Evolutionary conservation across 1,284 basidiomycete genomes (phyloP).

Genomic region (Tilletia indica): DNA sequence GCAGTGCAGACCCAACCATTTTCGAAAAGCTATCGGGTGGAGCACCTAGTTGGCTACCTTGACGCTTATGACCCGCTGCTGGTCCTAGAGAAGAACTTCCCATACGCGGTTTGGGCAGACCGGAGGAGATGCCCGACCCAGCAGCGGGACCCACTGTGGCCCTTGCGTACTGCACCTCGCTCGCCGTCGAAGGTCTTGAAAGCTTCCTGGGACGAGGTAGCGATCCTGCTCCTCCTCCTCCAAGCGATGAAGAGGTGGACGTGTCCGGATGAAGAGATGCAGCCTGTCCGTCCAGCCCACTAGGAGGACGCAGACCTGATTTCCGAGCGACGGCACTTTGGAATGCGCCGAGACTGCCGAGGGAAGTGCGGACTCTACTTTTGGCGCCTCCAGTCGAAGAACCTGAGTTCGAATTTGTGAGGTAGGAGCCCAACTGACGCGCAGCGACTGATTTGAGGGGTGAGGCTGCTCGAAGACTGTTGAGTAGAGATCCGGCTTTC

Average conservation of each 20-base stretch:
- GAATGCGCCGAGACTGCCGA: background rate
- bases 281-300: background rate
- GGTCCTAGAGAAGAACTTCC: background rate
- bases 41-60: background rate
- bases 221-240: background rate
- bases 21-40: conserved; percentile 12
- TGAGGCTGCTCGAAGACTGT: background rate
- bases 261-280: background rate
- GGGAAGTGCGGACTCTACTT: background rate
- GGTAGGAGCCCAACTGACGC: background rate
- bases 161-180: background rate
- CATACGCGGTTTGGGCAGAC: conserved; percentile 9
- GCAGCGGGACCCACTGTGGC: background rate
- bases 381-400: background rate
- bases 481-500: background rate
- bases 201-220: conserved; percentile 6
- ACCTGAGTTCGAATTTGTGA: no score
- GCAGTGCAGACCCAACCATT: background rate
- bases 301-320: background rate
- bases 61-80: background rate
- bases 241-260: background rate
- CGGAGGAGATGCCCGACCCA: background rate
- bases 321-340: background rate
- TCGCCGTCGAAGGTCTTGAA: background rate
- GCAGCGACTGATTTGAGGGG: conserved; percentile 4